A percentile compares a stretch with the other conserved stretches of the same genome.
Conservation (phyloP, 495 filamentous ascomycete genomes). For the Arthonia radiata region DNA sequence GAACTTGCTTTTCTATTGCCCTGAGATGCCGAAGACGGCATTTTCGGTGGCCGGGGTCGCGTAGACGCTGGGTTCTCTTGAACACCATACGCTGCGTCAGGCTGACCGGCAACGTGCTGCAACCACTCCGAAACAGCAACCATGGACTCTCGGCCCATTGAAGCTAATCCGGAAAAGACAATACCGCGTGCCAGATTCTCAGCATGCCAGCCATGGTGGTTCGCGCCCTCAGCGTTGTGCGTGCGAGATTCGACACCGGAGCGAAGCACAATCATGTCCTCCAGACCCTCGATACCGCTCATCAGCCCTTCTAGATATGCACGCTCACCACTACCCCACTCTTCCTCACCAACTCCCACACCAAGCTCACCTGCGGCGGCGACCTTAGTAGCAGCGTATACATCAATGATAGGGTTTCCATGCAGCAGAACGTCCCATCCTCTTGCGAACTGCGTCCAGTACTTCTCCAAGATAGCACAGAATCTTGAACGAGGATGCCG, state of each 20-base stretch:
- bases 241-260: slow-evolving; percentile 29
- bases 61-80: slow-evolving; percentile 40
- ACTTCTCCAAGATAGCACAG: slow-evolving; percentile 41
- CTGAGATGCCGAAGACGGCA: slow-evolving; percentile 20
- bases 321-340: slow-evolving; percentile 73
- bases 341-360: slow-evolving; percentile 80
- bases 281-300: slow-evolving; percentile 33
- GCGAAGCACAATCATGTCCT: slow-evolving; percentile 67
- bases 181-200: slow-evolving; percentile 45
- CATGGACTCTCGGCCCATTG: slow-evolving; percentile 37
- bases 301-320: slow-evolving; percentile 76
- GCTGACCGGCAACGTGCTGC: slow-evolving; percentile 57
- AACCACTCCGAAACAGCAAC: slow-evolving; percentile 53
- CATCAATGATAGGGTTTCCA: slow-evolving; percentile 59
- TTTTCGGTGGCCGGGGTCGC: slow-evolving; percentile 17
- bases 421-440: slow-evolving; percentile 77
- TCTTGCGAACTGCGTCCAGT: slow-evolving; percentile 59
- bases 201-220: slow-evolving; percentile 45
- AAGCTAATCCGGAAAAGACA: slow-evolving; percentile 56
- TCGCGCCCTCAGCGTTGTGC: no score
- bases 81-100: slow-evolving; percentile 58
- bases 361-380: slow-evolving; percentile 80
- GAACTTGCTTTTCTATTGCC: slow-evolving; percentile 10
- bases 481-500: slow-evolving; percentile 34
- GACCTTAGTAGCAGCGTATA: slow-evolving; percentile 68